phyloP scores from a whole-genome alignment of 306 rosid genomes.

The Canavalia ensiformis region DNA sequence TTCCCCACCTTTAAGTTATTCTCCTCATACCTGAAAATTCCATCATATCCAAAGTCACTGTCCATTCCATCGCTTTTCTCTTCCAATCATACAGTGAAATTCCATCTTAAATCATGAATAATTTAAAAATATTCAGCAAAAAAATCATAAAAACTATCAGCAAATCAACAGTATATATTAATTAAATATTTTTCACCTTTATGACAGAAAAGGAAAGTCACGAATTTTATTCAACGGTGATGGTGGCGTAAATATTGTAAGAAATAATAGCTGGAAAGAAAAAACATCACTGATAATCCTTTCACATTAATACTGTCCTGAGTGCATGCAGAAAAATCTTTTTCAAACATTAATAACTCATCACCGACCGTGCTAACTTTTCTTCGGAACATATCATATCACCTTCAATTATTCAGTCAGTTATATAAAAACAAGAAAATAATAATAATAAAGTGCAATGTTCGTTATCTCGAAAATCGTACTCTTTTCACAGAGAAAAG shows the following conservation, averaged over 20 bases:
- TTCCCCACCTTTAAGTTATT: constrained; percentile 82
- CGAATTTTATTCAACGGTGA: background rate
- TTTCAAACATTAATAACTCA: constrained; percentile 19
- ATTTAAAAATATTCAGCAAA: background rate
- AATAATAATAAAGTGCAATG: background rate
- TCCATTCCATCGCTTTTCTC: constrained; percentile 28
- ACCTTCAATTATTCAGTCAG: constrained; percentile 38
- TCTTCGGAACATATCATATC: constrained; percentile 29
- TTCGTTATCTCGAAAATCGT: constrained; percentile 46
- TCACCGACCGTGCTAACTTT: constrained; percentile 28
- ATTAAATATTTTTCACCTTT: background rate
- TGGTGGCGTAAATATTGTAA: background rate
- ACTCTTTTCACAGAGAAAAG: background rate
- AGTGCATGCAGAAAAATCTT: constrained; percentile 34
- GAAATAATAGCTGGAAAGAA: background rate
- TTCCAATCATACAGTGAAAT: background rate
- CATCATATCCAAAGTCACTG: constrained; percentile 28
- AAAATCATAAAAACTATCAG: background rate
- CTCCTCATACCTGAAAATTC: constrained; percentile 87
- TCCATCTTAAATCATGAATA: background rate
- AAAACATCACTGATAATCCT: background rate
- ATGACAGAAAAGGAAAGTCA: too few relatives aligned
- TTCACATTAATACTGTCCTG: constrained; percentile 4
- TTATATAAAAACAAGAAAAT: constrained; percentile 41
- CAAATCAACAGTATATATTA: background rate